These are phyloP conservation scores for Bretschneidera sinensis DNA, from an alignment of 345 rosid genomes.

Conservation along the genomic window DNA sequence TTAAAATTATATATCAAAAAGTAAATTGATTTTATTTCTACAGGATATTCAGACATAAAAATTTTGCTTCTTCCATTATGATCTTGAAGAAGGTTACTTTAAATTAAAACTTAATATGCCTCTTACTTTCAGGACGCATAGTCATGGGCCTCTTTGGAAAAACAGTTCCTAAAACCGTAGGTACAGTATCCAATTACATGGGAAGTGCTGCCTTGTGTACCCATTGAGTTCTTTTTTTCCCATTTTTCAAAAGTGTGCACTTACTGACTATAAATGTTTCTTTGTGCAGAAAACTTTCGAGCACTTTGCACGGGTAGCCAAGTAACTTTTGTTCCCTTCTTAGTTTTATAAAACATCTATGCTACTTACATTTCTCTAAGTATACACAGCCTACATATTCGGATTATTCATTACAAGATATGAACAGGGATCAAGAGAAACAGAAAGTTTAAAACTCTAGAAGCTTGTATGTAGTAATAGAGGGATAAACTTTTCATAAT, in stretches of 20 bases:
- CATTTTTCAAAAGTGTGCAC: background rate
- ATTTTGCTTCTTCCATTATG: too few relatives aligned
- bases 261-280: constrained; percentile 14
- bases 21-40: too few relatives aligned
- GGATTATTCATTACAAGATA: too few relatives aligned
- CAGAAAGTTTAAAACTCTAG: background rate
- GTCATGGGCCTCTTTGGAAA: constrained; percentile 85
- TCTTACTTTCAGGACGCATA: constrained; percentile 60
- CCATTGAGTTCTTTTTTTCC: background rate
- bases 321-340: constrained; percentile 35
- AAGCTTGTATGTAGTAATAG: background rate
- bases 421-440: too few relatives aligned
- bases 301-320: constrained; percentile 94
- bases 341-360: background rate
- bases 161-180: constrained; percentile 82
- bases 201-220: background rate
- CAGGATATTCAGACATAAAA: too few relatives aligned
- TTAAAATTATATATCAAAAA: too few relatives aligned
- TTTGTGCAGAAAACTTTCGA: constrained; percentile 86
- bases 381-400: too few relatives aligned
- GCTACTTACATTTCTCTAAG: background rate
- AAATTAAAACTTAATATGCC: background rate
- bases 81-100: background rate
- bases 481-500: background rate
- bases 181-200: constrained; percentile 27